Conservation (phyloP, 2,329 filamentous ascomycete species). For the Xylariaceae sp. region DNA sequence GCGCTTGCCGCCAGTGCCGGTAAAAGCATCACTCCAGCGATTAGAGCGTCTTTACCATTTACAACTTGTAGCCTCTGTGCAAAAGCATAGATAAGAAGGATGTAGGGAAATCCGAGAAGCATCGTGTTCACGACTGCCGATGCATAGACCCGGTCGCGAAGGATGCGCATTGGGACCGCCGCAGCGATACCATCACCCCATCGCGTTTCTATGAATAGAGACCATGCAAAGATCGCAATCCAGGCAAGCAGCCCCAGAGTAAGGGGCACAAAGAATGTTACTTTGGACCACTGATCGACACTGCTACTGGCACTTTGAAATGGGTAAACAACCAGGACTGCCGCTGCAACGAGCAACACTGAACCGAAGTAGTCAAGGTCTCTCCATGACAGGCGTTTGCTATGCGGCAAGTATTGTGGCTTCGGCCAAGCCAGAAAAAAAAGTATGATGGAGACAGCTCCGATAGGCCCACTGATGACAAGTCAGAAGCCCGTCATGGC, state of each 20-base stretch:
- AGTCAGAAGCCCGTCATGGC: slow-evolving; percentile 16
- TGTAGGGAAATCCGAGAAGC: slow-evolving; percentile 48
- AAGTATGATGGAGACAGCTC: slow-evolving; percentile 41
- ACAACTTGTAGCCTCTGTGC: slow-evolving; percentile 49
- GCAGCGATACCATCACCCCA: slow-evolving; percentile 34
- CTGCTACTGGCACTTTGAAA: slow-evolving; percentile 49
- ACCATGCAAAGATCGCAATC: slow-evolving; percentile 39
- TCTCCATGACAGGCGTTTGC: slow-evolving; percentile 41
- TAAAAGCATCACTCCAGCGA: slow-evolving; percentile 48
- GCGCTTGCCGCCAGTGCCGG: slow-evolving; percentile 50
- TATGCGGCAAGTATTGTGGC: slow-evolving; percentile 34
- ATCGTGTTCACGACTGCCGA: slow-evolving; percentile 41
- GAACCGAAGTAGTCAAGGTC: slow-evolving; percentile 53
- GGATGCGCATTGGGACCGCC: slow-evolving; percentile 45
- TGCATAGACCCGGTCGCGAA: slow-evolving; percentile 45
- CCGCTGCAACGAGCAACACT: slow-evolving; percentile 48
- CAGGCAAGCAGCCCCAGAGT: slow-evolving; percentile 35
- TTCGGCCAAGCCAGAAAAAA: slow-evolving; percentile 51
- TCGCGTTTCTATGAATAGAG: slow-evolving; percentile 27
- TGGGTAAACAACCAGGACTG: slow-evolving; percentile 53
- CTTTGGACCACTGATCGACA: slow-evolving; percentile 37
- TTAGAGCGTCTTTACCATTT: slow-evolving; percentile 41
- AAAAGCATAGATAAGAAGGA: slow-evolving; percentile 46
- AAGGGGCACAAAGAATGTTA: slow-evolving; percentile 41
- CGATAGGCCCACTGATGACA: slow-evolving; percentile 45